Base-by-base conservation (phyloP, 2,329 filamentous ascomycete genomes). In the Aspergillus novoparasiticus region DNA sequence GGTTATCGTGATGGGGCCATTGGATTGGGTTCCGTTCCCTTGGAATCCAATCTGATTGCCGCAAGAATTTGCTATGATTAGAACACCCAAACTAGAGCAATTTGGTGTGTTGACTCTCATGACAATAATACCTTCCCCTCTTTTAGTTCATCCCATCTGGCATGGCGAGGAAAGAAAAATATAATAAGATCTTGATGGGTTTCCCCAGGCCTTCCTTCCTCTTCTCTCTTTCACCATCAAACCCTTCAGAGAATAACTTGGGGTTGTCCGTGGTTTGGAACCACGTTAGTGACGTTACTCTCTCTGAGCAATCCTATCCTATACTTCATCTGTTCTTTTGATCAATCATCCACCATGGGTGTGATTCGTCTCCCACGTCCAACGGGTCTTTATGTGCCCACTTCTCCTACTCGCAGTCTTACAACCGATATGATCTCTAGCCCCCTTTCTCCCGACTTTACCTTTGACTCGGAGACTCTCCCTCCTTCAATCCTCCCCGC, bases 401-500 rank as follows among this genome's bases (percentile, higher is more conserved):
- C 55, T 51, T 76, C 73, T 28, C 75, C 73, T n/a, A 68, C 68
- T 19, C 72, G 74, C 51, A 77, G 65, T 48, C 72, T 80, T 62
- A 79, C 77, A 21, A 70, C 69, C 57, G 74, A 78, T 26, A 80
- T 80, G 76, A 80, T 80, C 62, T 80, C 79, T 4, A 73, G 75
- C 12, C 78, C 79, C 6, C 71, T 80, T 4, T 77, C 77, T 26
- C 73, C 77, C 0, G 72, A 73, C 57, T 76, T 78, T 63, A 74
- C 71, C 57, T 77, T 77, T 48, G 76, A 78, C 59, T 73, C 77
- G 6, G 76, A 79, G 41, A 75, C 73, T 3, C 67, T 79, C 4
- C 72, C 74, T 6, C 72, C 75, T 0, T 76, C 75, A 6, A 71
- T 78, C 32, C 63, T 78, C n/a, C 76, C 78, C 1, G 78, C 78